These are phyloP conservation scores for Scedosporium apiospermum DNA, from an alignment of 2,329 filamentous ascomycete genomes.

Conservation along the genomic window DNA sequence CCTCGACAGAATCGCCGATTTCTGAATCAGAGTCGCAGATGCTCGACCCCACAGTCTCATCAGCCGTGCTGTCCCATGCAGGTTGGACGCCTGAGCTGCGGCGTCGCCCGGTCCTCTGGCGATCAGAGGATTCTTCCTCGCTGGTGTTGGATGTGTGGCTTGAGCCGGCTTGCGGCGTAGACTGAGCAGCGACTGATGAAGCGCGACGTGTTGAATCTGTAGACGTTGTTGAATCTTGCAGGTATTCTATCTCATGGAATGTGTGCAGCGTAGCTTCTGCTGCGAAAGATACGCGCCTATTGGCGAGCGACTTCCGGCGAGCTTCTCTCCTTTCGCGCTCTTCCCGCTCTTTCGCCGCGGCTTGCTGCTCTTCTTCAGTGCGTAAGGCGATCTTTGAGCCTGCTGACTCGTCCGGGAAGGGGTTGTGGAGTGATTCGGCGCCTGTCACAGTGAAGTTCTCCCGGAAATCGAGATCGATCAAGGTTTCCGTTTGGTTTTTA, in stretches of 20 bases:
- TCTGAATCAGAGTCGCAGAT: conserved; percentile 64
- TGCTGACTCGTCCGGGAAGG: conserved; percentile 17
- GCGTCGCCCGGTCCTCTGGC: conserved; percentile 21
- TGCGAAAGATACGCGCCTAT: conserved; percentile 90
- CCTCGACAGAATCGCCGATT: conserved; percentile 38
- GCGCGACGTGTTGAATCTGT: conserved; percentile 67
- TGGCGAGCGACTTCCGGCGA: conserved; percentile 84
- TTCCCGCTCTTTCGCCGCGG: conserved; percentile 59
- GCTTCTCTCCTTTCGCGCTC: conserved; percentile 74
- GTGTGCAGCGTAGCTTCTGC: conserved; percentile 96
- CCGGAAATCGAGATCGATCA: conserved; percentile 5
- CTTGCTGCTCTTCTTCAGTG: conserved; percentile 62
- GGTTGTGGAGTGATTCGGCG: conserved; percentile 30
- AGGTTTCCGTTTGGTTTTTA: conserved; percentile 2
- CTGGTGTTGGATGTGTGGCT: not conserved
- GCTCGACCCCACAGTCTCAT: conserved; percentile 65
- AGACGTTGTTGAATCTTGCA: conserved; percentile 76
- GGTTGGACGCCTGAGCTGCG: conserved; percentile 59
- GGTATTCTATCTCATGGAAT: conserved; percentile 86
- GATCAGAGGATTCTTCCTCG: not conserved
- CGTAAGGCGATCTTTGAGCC: conserved; percentile 53
- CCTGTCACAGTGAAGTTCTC: conserved; percentile 14
- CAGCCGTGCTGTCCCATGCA: conserved; percentile 55
- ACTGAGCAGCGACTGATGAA: conserved; percentile 44
- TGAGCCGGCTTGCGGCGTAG: conserved; percentile 6